Evolutionary conservation across 768 basidiomycete species (phyloP), one percentile per base, ranked within the genome.

Genomic region (Candolleomyces aberdarensis): DNA sequence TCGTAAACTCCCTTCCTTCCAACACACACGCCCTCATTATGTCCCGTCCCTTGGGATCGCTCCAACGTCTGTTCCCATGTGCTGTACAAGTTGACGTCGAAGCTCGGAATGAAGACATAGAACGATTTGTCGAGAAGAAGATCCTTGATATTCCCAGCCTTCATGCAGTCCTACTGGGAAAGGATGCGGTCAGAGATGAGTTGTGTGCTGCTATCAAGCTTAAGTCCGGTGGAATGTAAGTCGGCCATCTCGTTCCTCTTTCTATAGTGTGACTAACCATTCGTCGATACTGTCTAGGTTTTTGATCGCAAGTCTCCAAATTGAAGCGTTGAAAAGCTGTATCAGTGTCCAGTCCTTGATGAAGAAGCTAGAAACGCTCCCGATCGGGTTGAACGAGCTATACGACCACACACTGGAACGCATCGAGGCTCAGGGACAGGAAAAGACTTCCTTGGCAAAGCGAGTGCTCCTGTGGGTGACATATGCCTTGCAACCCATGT

Each of bases 161-260:
- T 10, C 32, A 32, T 22, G 36, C 6, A 6, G 14, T 59, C 6
- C 49, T 59, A 1, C n/a, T 14, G 7, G 32, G 15, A 9, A 29
- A 59, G 19, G 29, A 4, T 15, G 22, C 11, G 3, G 5, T 51
- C 14, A 19, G 22, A 19, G 6, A 51, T 7, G 13, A 50, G 19
- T 15, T 43, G 11, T 17, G 40, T 5, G 2, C 58, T 11, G 19
- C 4, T 17, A 52, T 59, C 32, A 17, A 13, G 13, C 31, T 51
- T 6, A 59, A 52, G 22, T 59, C 58, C 5, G 36, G 49, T 26
- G 58, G 58, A 52, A 59, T 59, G 58, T 59, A n/a, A 10, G 58
- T 39, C 19, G n/a, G 3, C 8, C 43, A 9, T 3, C 15, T 40
- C 50, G 5, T 8, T 17, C 5, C 32, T 32, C 17, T 19, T 3